phyloP scores from a whole-genome alignment of 1,284 basidiomycete species.

The Schizophyllum amplum region DNA sequence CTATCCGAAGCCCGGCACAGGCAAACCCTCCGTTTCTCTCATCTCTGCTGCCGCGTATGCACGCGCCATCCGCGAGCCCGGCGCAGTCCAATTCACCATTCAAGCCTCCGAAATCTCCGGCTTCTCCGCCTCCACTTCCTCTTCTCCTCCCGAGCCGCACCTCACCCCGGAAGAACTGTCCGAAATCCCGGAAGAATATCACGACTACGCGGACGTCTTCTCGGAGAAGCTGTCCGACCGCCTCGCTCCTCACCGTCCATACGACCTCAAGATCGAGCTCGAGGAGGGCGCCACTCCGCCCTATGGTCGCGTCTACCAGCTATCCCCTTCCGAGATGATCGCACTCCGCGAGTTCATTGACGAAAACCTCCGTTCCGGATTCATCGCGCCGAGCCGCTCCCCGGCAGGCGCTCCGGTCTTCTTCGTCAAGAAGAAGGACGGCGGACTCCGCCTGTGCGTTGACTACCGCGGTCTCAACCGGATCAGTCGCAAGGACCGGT shows the following conservation, averaged over 20 bases:
- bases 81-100: background rate
- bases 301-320: slow-evolving; percentile 17
- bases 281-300: slow-evolving; percentile 14
- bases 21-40: slow-evolving; percentile 4
- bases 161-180: background rate
- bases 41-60: slow-evolving; percentile 4
- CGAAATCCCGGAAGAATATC: slow-evolving; percentile 7
- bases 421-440: slow-evolving; percentile 12
- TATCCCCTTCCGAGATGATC: slow-evolving; percentile 15
- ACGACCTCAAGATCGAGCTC: slow-evolving; percentile 16
- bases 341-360: slow-evolving; percentile 7
- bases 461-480: slow-evolving; percentile 26
- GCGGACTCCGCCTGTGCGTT: slow-evolving; percentile 21
- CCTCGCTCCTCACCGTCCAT: slow-evolving; percentile 18
- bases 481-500: slow-evolving; percentile 14
- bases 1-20: no score
- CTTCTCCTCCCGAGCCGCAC: background rate
- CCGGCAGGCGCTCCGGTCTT: slow-evolving; percentile 7
- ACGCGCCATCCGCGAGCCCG: background rate
- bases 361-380: slow-evolving; percentile 7
- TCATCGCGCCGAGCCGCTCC: slow-evolving; percentile 6
- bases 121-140: background rate
- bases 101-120: background rate
- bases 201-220: slow-evolving; percentile 11
- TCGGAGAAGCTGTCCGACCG: slow-evolving; percentile 3